Percentiles rank a stretch among this genome's conserved stretches.
phyloP scores from a whole-genome alignment of 192 early-diverging fungal genomes.

The Rhizophagus clarus region DNA sequence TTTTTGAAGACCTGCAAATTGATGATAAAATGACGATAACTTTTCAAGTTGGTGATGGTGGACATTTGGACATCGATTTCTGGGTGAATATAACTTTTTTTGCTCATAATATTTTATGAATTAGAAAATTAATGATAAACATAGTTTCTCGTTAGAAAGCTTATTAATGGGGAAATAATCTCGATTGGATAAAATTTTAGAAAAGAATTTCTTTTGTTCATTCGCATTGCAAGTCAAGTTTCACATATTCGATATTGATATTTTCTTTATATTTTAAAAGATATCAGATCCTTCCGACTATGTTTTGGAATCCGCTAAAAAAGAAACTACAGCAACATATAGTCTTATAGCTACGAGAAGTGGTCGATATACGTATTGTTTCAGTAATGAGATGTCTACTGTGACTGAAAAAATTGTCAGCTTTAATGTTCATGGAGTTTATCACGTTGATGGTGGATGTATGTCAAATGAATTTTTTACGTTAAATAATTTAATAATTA shows the following conservation, averaged over 20 bases:
- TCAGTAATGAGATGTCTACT: constrained; percentile 72
- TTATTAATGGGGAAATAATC: background rate
- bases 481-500: constrained; percentile 32
- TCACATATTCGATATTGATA: background rate
- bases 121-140: background rate
- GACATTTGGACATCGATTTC: constrained; percentile 69
- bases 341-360: constrained; percentile 45
- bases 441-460: constrained; percentile 45
- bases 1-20: constrained; percentile 62
- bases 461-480: constrained; percentile 24
- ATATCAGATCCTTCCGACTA: constrained; percentile 47
- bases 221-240: background rate
- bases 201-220: background rate
- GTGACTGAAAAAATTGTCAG: constrained; percentile 59
- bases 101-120: too few relatives aligned
- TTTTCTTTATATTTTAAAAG: constrained; percentile 30
- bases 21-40: constrained; percentile 66
- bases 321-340: constrained; percentile 46
- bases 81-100: constrained; percentile 39
- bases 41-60: constrained; percentile 72
- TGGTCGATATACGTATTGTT: constrained; percentile 75
- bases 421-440: constrained; percentile 57
- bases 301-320: constrained; percentile 38
- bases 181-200: too few relatives aligned
- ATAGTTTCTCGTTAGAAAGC: background rate